Conservation (phyloP, 495 filamentous ascomycete species). For the Penicillium turbatum region DNA sequence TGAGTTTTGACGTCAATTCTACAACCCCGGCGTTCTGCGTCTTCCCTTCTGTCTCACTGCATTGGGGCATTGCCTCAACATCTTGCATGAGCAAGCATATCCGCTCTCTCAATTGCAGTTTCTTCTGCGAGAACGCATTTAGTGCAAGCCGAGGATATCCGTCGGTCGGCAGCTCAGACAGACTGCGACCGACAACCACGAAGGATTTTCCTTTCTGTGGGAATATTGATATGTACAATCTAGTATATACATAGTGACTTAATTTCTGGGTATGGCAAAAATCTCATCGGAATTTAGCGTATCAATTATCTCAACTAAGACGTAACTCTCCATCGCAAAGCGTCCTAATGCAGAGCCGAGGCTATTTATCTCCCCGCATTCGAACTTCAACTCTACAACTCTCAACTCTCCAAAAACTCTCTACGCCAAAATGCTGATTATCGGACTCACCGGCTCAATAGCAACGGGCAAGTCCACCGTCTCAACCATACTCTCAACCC, state of each 20-base stretch:
- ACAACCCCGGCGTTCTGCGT: not conserved
- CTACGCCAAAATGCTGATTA: constrained; percentile 70
- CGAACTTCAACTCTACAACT: not conserved
- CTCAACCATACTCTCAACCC: constrained; percentile 68
- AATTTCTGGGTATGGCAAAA: not conserved
- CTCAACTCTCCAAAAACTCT: not conserved
- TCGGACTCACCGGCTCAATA: constrained; percentile 95
- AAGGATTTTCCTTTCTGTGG: not conserved
- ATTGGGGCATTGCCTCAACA: not conserved
- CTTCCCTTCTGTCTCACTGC: not conserved
- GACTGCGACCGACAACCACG: not conserved
- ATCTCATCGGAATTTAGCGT: not conserved
- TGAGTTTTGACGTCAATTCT: not conserved
- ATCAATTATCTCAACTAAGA: too few relatives aligned
- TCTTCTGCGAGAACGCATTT: not conserved
- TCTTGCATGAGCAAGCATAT: not conserved
- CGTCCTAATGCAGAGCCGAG: constrained; percentile 15
- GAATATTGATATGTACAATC: not conserved
- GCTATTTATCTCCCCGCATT: constrained; percentile 21
- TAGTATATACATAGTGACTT: constrained; percentile 1
- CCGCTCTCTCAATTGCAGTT: not conserved
- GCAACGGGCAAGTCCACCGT: constrained; percentile 98
- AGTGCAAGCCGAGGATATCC: not conserved
- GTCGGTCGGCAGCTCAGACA: not conserved
- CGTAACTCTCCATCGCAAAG: too few relatives aligned